phyloP scores from a whole-genome alignment of 176 grass and related monocot species.

The Alloteropsis semialata region DNA sequence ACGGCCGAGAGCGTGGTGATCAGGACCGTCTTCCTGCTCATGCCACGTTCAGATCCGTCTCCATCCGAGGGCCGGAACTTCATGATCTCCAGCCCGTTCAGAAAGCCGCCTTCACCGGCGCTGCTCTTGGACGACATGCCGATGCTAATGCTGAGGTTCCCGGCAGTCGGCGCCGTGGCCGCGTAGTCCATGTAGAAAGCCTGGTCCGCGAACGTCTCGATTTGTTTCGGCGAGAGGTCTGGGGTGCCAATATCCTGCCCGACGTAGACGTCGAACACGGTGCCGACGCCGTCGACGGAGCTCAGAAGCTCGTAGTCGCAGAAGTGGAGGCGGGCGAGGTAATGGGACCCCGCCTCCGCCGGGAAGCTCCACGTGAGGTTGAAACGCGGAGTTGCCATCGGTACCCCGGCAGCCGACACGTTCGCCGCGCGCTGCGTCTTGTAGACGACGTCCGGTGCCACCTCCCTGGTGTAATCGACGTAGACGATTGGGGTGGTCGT shows the following conservation, averaged over 20 bases:
- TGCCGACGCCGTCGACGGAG: not conserved
- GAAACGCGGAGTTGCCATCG: not conserved
- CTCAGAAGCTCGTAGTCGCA: slow-evolving; percentile 49
- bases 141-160: slow-evolving; percentile 55
- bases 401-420: not conserved
- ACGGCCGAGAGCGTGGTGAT: slow-evolving; percentile 15
- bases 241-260: not conserved
- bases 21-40: not conserved
- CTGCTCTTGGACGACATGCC: not conserved
- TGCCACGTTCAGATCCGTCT: too few relatives aligned
- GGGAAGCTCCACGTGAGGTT: slow-evolving; percentile 67
- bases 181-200: slow-evolving; percentile 51
- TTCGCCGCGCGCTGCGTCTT: slow-evolving; percentile 37
- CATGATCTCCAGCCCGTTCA: slow-evolving; percentile 91
- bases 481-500: not conserved
- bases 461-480: not conserved
- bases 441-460: slow-evolving; percentile 58
- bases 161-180: not conserved
- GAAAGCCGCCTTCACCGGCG: not conserved
- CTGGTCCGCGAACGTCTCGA: not conserved
- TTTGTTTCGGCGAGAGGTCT: not conserved
- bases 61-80: slow-evolving; percentile 12
- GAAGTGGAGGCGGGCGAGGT: slow-evolving; percentile 71
- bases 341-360: slow-evolving; percentile 8
- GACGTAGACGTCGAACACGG: slow-evolving; percentile 56